phyloP scores from a whole-genome alignment of 306 rosid genomes.

The Lathyrus tuberosus region DNA sequence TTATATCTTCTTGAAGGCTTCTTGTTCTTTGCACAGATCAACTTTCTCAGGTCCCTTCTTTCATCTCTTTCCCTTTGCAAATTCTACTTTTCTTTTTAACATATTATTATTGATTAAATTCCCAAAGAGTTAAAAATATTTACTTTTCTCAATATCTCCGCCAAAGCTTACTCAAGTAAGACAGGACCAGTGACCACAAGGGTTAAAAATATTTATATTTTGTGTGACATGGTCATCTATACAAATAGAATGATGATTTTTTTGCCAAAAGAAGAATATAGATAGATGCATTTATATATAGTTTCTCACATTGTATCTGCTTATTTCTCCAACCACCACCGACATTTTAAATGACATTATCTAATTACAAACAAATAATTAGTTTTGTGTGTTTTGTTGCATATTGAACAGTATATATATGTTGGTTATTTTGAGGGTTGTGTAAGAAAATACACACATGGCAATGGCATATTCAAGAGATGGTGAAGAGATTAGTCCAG shows the following conservation, averaged over 20 bases:
- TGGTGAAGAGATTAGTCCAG: conserved; percentile 51
- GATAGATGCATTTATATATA: neutral
- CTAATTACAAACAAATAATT: neutral
- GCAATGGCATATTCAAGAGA: conserved; percentile 12
- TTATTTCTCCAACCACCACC: neutral
- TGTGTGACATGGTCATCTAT: too few species aligned
- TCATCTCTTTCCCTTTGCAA: neutral
- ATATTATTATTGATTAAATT: too few species aligned
- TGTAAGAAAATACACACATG: neutral
- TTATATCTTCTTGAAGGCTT: too few species aligned
- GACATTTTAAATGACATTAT: neutral
- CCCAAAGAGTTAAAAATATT: too few species aligned
- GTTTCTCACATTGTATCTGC: neutral
- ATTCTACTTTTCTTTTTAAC: neutral
- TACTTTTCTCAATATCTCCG: too few species aligned
- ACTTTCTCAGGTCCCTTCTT: conserved; percentile 2
- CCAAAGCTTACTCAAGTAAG: too few species aligned
- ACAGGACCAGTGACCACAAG: too few species aligned
- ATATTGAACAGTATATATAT: neutral
- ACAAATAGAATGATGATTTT: too few species aligned
- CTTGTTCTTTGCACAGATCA: neutral
- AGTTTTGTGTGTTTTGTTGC: neutral
- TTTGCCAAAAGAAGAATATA: neutral
- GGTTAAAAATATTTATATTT: too few species aligned
- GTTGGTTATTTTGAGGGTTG: neutral